Conservation (phyloP, 768 basidiomycete species). For the Phlebiopsis flavidoalba region DNA sequence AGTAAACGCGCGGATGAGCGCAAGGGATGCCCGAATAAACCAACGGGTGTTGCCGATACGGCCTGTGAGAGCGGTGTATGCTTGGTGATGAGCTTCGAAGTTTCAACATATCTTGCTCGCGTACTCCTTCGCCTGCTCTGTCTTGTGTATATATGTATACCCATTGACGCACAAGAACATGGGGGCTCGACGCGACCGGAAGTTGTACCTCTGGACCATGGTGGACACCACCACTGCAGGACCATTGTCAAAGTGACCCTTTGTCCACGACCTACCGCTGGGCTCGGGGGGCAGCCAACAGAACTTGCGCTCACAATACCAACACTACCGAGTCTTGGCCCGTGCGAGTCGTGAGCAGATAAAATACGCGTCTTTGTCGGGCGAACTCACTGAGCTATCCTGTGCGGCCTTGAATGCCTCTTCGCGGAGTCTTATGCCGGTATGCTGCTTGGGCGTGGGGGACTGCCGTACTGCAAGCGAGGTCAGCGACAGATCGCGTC, state of each 20-base stretch:
- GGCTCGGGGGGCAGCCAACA: too few species aligned
- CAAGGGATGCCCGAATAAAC: slow-evolving; percentile 22
- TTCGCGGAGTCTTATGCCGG: slow-evolving; percentile 80
- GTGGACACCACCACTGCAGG: slow-evolving; percentile 97
- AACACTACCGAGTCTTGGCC: slow-evolving; percentile 71
- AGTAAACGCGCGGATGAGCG: not conserved
- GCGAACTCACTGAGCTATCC: slow-evolving; percentile 70
- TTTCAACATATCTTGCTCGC: slow-evolving; percentile 96
- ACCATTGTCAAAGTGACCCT: slow-evolving; percentile 94
- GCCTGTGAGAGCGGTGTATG: slow-evolving; percentile 89
- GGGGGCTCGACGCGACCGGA: not conserved
- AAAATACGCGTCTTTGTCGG: not conserved
- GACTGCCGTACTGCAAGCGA: slow-evolving; percentile 86
- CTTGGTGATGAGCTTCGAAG: slow-evolving; percentile 92
- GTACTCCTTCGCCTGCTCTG: slow-evolving; percentile 82
- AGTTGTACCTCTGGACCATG: slow-evolving; percentile 73
- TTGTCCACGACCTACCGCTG: slow-evolving; percentile 95
- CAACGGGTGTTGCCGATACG: slow-evolving; percentile 92
- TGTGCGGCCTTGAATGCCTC: slow-evolving; percentile 90
- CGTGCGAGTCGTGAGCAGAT: slow-evolving; percentile 37
- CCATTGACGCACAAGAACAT: not conserved
- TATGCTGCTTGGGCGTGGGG: slow-evolving; percentile 87
- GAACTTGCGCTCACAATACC: slow-evolving; percentile 99
- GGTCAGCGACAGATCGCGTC: not conserved
- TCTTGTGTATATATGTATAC: slow-evolving; percentile 39